Conservation (phyloP, 805 yeast genomes). For the Suhomyces vadensis region DNA sequence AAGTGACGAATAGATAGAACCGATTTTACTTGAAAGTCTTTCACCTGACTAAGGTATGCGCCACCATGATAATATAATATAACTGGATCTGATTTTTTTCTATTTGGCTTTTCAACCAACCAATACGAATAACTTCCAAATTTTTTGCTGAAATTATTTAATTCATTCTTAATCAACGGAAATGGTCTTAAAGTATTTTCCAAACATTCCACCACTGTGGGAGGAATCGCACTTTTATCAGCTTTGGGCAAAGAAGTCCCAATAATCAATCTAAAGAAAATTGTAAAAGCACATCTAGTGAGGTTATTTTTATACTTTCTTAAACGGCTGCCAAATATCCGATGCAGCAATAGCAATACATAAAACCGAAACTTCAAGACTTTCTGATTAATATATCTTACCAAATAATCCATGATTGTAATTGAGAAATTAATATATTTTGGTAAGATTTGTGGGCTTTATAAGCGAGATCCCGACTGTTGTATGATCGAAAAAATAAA, state of each 20-base stretch:
- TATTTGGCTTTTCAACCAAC: slow-evolving; percentile 32
- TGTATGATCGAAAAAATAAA: no score
- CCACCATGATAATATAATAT: slow-evolving; percentile 43
- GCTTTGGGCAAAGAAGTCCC: background rate
- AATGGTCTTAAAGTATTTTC: no score
- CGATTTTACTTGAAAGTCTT: slow-evolving; percentile 30
- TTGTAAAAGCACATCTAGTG: slow-evolving; percentile 1
- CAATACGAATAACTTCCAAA: slow-evolving; percentile 34
- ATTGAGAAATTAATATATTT: no score
- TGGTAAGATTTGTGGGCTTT: no score
- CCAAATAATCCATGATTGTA: no score
- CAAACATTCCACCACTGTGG: no score
- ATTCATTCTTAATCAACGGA: slow-evolving; percentile 7
- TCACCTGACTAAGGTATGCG: slow-evolving; percentile 35
- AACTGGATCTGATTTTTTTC: slow-evolving; percentile 28
- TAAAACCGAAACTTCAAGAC: slow-evolving; percentile 18
- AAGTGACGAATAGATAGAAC: slow-evolving; percentile 30
- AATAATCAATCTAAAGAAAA: background rate
- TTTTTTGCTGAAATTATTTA: slow-evolving; percentile 34
- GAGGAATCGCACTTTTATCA: slow-evolving; percentile 14
- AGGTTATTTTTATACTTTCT: slow-evolving; percentile 17
- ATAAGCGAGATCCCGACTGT: no score
- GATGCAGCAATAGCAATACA: slow-evolving; percentile 13
- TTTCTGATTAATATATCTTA: no score
- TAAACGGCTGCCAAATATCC: slow-evolving; percentile 17